Evolutionary conservation across 2,329 filamentous ascomycete genomes (phyloP).

Genomic region (Coniella vitis): DNA sequence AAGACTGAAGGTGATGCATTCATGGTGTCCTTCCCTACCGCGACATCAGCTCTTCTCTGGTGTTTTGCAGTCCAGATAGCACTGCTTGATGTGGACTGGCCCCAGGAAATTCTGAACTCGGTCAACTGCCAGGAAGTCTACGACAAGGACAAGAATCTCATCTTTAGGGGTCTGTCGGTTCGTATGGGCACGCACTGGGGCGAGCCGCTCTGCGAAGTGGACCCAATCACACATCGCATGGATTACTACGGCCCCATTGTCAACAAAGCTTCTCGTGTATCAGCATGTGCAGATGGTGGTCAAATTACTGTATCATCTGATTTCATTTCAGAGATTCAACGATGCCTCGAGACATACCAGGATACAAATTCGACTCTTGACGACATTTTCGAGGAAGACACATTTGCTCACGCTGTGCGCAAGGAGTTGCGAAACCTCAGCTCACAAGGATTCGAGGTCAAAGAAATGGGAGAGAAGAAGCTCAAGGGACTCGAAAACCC

Average conservation of each 20-base stretch:
- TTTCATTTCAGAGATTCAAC: constrained; percentile 92
- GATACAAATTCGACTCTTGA: constrained; percentile 73
- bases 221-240: constrained; percentile 96
- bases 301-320: constrained; percentile 96
- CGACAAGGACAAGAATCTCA: constrained; percentile 79
- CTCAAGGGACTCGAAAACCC: constrained; percentile 97
- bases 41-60: constrained; percentile 91
- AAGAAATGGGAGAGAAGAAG: constrained; percentile 86
- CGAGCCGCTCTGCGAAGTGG: constrained; percentile 86
- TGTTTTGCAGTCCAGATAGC: constrained; percentile 89
- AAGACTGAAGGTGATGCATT: constrained; percentile 99
- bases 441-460: constrained; percentile 91
- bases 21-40: constrained; percentile 97
- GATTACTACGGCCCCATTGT: constrained; percentile 99
- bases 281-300: constrained; percentile 87
- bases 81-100: constrained; percentile 86
- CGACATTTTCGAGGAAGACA: constrained; percentile 69
- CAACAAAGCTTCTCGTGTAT: constrained; percentile 91
- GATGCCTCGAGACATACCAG: constrained; percentile 81
- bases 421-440: constrained; percentile 82
- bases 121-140: constrained; percentile 74
- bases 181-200: constrained; percentile 98
- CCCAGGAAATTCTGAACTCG: constrained; percentile 83
- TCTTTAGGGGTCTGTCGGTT: constrained; percentile 91
- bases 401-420: constrained; percentile 68